These are phyloP conservation scores for Podila verticillata DNA, from an alignment of 192 early-diverging fungal genomes.

Conservation along the genomic window DNA sequence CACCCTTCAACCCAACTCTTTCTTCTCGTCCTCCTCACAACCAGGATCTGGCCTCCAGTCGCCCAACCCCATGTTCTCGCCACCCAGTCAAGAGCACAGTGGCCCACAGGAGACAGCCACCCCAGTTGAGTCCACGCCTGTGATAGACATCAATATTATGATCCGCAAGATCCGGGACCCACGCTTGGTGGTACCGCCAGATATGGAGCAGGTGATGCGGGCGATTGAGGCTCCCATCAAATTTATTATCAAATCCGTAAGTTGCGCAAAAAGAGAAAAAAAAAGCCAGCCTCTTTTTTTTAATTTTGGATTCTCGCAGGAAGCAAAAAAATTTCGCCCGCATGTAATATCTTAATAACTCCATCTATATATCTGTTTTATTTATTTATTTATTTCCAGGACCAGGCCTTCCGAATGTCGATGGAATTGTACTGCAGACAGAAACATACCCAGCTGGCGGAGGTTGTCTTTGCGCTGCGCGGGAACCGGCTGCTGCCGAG, in stretches of 20 bases:
- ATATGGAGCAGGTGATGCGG: not conserved
- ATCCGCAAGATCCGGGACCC: conserved; percentile 1
- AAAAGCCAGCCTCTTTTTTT: not conserved
- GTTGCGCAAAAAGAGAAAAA: too few relatives aligned
- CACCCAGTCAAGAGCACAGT: not conserved
- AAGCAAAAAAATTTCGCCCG: too few relatives aligned
- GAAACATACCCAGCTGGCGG: conserved; percentile 1
- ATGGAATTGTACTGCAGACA: conserved; percentile 29
- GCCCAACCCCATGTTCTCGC: too few relatives aligned
- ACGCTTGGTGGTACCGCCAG: not conserved
- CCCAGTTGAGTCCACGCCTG: not conserved
- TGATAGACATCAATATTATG: conserved; percentile 1
- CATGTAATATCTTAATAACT: too few relatives aligned
- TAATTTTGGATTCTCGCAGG: too few relatives aligned
- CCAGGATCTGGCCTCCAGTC: too few relatives aligned
- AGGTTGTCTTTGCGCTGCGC: conserved; percentile 24
- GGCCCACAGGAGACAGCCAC: not conserved
- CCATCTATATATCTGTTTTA: too few relatives aligned
- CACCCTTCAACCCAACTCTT: not conserved
- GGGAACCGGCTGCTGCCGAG: conserved; percentile 23
- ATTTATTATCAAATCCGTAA: conserved; percentile 13
- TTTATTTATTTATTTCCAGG: conserved; percentile 8
- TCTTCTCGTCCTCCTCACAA: too few relatives aligned
- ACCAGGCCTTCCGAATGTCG: conserved; percentile 10
- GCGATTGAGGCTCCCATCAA: conserved; percentile 2